Percentiles rank a stretch among this genome's conserved stretches.
phyloP scores from a whole-genome alignment of 2,329 filamentous ascomycete genomes.

The Diaporthe destruens region DNA sequence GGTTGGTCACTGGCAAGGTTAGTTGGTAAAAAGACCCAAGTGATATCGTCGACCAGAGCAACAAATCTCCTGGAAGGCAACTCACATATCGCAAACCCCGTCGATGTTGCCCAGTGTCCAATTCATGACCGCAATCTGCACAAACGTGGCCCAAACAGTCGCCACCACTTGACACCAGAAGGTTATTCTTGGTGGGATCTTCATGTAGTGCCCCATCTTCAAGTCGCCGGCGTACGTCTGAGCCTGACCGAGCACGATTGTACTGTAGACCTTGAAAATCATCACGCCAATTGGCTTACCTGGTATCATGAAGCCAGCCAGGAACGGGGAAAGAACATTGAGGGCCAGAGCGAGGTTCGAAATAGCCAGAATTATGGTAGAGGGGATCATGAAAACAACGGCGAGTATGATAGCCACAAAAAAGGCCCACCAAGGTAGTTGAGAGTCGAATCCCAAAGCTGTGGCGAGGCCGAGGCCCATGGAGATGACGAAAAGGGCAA shows the following conservation, averaged over 20 bases:
- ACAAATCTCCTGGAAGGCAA: too few species aligned
- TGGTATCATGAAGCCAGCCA: slow-evolving; percentile 71
- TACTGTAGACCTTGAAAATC: slow-evolving; percentile 66
- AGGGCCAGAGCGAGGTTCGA: slow-evolving; percentile 65
- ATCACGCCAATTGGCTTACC: slow-evolving; percentile 68
- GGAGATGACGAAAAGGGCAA: slow-evolving; percentile 57
- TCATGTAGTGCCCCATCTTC: slow-evolving; percentile 56
- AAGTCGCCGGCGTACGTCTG: slow-evolving; percentile 52
- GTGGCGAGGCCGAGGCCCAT: slow-evolving; percentile 61
- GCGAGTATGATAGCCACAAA: slow-evolving; percentile 62
- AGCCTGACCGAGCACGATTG: slow-evolving; percentile 54
- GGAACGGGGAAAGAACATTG: slow-evolving; percentile 66
- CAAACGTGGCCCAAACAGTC: slow-evolving; percentile 57
- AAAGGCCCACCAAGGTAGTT: slow-evolving; percentile 66
- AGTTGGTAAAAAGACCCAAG: slow-evolving; percentile 50
- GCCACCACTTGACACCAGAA: slow-evolving; percentile 56
- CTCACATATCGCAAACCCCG: slow-evolving; percentile 60
- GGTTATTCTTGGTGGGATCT: slow-evolving; percentile 58
- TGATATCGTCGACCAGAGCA: background rate
- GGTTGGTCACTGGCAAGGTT: slow-evolving; percentile 55
- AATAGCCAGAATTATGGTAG: slow-evolving; percentile 60
- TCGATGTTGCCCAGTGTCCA: slow-evolving; percentile 61
- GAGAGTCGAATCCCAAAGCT: slow-evolving; percentile 60
- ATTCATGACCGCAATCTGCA: slow-evolving; percentile 61
- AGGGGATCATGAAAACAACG: slow-evolving; percentile 60